phyloP scores from a whole-genome alignment of 805 yeast genomes.

The Suhomyces faveliae region DNA sequence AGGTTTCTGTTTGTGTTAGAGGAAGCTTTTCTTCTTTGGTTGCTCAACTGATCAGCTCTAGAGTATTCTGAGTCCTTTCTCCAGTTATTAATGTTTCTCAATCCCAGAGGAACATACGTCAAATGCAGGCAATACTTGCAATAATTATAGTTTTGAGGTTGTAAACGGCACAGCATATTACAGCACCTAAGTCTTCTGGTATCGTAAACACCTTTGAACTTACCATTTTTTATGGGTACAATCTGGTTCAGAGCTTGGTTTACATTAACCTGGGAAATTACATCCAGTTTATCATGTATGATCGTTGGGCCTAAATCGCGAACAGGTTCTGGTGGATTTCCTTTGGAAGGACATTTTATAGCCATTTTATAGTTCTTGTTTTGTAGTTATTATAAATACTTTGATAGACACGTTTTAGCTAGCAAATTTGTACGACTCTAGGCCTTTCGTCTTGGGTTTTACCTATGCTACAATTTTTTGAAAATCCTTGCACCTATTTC shows the following conservation, averaged over 20 bases:
- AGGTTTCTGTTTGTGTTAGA: background rate
- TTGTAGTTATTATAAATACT: background rate
- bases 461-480: background rate
- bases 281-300: background rate
- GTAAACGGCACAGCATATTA: background rate
- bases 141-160: background rate
- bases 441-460: background rate
- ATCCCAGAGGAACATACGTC: conserved; percentile 11
- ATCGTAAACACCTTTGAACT: conserved; percentile 26
- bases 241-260: background rate
- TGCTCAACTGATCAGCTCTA: background rate
- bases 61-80: background rate
- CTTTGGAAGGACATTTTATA: background rate
- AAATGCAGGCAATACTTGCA: conserved; percentile 8
- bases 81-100: background rate
- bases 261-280: background rate
- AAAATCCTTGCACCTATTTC: background rate
- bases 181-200: conserved; percentile 22
- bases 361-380: background rate
- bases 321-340: background rate
- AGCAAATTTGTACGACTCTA: background rate
- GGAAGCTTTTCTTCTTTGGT: background rate
- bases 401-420: background rate
- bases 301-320: background rate
- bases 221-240: conserved; percentile 13